Conservation (phyloP, 1,284 basidiomycete genomes). For the Fomitiporia mediterranea region DNA sequence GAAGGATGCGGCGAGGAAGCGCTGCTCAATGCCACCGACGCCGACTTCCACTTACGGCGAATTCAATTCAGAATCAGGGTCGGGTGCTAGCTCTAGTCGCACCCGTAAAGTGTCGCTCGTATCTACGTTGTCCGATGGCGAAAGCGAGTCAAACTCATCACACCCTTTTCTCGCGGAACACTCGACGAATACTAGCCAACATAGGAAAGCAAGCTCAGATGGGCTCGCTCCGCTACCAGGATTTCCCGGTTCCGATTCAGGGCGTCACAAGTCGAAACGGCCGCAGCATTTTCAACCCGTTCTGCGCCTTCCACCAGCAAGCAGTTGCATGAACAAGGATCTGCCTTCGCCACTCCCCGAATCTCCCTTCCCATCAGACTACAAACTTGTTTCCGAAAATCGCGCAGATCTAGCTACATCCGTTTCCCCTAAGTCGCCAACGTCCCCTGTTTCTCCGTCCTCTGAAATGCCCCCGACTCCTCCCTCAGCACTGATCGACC, state of each 20-base stretch:
- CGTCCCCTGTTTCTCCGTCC: background rate
- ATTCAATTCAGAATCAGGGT: background rate
- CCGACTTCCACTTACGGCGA: background rate
- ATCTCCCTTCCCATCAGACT: background rate
- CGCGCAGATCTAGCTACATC: background rate
- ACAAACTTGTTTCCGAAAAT: background rate
- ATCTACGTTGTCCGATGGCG: background rate
- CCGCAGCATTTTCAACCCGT: slow-evolving; percentile 6
- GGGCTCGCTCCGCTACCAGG: background rate
- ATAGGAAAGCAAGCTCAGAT: background rate
- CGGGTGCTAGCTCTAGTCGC: background rate
- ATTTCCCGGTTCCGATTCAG: background rate
- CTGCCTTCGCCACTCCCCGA: background rate
- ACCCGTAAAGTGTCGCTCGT: background rate
- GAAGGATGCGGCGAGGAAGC: background rate
- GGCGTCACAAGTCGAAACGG: background rate
- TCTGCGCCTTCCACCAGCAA: slow-evolving; percentile 14
- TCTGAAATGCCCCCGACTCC: background rate
- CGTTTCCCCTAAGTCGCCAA: background rate
- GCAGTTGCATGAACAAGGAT: background rate
- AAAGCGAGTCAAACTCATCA: background rate
- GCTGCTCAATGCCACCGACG: slow-evolving; percentile 3
- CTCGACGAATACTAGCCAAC: background rate
- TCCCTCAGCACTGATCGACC: background rate
- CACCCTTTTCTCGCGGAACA: background rate